phyloP scores from a whole-genome alignment of 768 basidiomycete genomes.

The Leccinellum luteum region DNA sequence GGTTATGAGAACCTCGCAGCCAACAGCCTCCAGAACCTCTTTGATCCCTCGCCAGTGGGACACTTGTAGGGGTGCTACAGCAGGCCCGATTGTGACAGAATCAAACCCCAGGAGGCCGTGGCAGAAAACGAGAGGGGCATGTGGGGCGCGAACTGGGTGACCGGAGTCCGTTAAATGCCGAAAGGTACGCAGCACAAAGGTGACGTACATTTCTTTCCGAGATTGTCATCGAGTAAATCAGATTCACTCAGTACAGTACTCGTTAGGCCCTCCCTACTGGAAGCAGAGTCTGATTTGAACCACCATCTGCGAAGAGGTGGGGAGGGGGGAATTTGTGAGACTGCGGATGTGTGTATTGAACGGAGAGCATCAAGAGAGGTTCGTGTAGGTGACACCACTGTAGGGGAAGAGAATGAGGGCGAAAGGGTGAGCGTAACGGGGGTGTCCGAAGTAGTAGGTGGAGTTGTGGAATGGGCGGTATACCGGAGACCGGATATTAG shows the following conservation, averaged over 20 bases:
- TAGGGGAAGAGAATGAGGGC: constrained; percentile 18
- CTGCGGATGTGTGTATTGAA: constrained; percentile 33
- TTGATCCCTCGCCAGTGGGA: constrained; percentile 97
- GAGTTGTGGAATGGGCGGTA: constrained; percentile 60
- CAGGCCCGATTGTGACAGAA: constrained; percentile 72
- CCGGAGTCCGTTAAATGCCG: not conserved
- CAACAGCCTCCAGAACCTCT: constrained; percentile 86
- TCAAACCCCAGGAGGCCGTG: constrained; percentile 93
- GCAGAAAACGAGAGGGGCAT: constrained; percentile 90
- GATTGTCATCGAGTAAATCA: constrained; percentile 40
- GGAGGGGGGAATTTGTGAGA: constrained; percentile 26
- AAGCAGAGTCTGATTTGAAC: constrained; percentile 42
- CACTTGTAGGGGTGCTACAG: constrained; percentile 80
- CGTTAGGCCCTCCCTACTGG: constrained; percentile 42
- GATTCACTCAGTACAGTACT: constrained; percentile 49
- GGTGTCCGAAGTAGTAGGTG: constrained; percentile 39
- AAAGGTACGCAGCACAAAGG: not conserved
- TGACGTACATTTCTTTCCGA: constrained; percentile 61
- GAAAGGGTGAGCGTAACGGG: constrained; percentile 11
- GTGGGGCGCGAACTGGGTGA: constrained; percentile 65
- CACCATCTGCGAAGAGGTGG: constrained; percentile 42
- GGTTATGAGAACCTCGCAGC: constrained; percentile 87
- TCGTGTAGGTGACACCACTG: constrained; percentile 29
- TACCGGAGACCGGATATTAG: constrained; percentile 55
- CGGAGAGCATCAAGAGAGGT: constrained; percentile 63